These are phyloP conservation scores for Starmerella apicola DNA, from an alignment of 805 yeast species.

Conservation along the genomic window DNA sequence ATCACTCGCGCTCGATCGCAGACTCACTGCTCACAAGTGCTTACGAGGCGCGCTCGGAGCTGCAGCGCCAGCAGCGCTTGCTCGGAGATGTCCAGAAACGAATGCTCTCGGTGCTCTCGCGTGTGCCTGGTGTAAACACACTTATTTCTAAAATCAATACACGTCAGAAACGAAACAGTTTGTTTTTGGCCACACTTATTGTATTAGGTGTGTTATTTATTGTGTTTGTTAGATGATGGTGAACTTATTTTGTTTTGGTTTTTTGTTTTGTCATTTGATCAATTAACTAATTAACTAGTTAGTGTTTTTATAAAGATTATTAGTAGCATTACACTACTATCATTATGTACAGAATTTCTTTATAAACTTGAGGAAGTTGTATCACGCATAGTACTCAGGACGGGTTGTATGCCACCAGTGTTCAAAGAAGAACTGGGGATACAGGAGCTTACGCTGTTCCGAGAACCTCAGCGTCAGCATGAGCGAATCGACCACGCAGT, in stretches of 20 bases:
- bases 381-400: constrained; percentile 21
- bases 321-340: too few species aligned
- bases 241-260: constrained; percentile 50
- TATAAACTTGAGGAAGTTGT: not conserved
- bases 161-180: constrained; percentile 74
- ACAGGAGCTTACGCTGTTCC: constrained; percentile 24
- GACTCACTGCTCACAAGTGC: constrained; percentile 78
- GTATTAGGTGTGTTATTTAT: constrained; percentile 59
- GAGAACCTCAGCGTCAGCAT: constrained; percentile 38
- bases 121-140: constrained; percentile 72
- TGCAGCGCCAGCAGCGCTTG: constrained; percentile 54
- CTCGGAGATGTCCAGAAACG: constrained; percentile 53
- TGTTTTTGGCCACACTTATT: constrained; percentile 67
- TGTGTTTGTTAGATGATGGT: constrained; percentile 36
- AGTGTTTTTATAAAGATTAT: too few species aligned
- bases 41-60: constrained; percentile 76
- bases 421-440: constrained; percentile 24
- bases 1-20: constrained; percentile 58
- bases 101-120: constrained; percentile 46
- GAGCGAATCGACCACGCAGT: constrained; percentile 56
- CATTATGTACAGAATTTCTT: too few species aligned
- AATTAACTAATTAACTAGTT: too few species aligned
- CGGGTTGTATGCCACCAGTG: constrained; percentile 21
- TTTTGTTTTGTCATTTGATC: constrained; percentile 56
- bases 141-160: constrained; percentile 72